Evolutionary conservation across 257 asterid genomes (phyloP), one percentile per base, ranked within the genome.

Genomic region (Nicotiana attenuata): DNA sequence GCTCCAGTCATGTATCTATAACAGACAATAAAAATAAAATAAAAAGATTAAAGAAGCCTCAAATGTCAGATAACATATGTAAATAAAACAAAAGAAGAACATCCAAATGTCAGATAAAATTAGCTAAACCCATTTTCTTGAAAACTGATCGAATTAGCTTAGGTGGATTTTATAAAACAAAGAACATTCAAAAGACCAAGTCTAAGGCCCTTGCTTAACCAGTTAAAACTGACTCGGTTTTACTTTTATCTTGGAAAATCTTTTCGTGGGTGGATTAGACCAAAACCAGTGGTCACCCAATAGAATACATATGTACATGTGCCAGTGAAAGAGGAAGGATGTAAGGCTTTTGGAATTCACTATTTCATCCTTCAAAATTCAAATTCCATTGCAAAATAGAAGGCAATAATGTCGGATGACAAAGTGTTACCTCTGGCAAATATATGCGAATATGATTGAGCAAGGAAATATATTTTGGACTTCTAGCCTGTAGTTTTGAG

Each of bases 371-470:
- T 28, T 28, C 29, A 28, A 28, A 28, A 26, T 10, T 22, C 5
- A 73, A 73, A 73, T 47, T 45, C 26, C 57, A 73, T 73, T 1
- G 7, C 0, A 50, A 71, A 47, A 33, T 7, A 57, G 79, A 73
- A 45, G 41, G 22, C 16, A 47, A 47, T 47, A 45, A 45, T 73
- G 24, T 47, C 29, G 11, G 8, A 50, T 50, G 56, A 52, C 56
- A 41, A 24, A 47, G 61, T 24, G 85, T 83, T 91, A 96, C 99
- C 99, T 96, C 97, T 50, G 99, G 99, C 86, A 96, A 91, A 85
- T 94, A 94, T 82, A 96, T 96, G 22, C 99, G 97, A 29, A 96
- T 91, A 89, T 96, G 99, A 87, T 96, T 96, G 86, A 96, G 97
- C 92, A 94, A 87, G 55, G 99, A 96, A 71, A 92, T 93, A 81